Percentiles rank a stretch among this genome's conserved stretches.
phyloP scores from a whole-genome alignment of 257 asterid genomes.

The Echium plantagineum region DNA sequence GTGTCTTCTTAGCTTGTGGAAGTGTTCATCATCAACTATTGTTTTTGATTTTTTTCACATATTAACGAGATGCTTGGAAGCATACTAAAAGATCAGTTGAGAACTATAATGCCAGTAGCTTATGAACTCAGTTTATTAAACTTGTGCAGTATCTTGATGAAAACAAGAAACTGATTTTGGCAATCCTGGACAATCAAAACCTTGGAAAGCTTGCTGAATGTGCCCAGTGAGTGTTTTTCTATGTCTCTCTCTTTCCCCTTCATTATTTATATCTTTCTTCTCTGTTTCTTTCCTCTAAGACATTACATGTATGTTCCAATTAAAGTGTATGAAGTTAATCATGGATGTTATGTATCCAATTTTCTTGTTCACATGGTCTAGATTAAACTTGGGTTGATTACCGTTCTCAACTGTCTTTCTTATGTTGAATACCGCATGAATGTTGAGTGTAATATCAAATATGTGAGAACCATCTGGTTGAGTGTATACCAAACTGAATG shows the following conservation, averaged over 20 bases:
- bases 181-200: slow-evolving; percentile 86
- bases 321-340: background rate
- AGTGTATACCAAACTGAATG: too few relatives aligned
- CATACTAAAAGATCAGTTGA: background rate
- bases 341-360: background rate
- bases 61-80: background rate
- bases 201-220: slow-evolving; percentile 96
- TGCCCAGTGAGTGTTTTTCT: slow-evolving; percentile 61
- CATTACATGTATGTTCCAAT: background rate
- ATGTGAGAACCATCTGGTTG: too few relatives aligned
- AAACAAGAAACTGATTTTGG: slow-evolving; percentile 88
- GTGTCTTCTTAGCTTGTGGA: background rate
- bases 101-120: background rate
- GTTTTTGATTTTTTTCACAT: background rate
- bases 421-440: background rate
- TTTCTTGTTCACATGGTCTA: background rate
- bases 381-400: background rate
- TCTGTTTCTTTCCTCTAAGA: background rate
- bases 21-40: background rate
- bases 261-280: background rate
- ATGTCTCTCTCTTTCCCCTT: background rate
- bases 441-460: background rate
- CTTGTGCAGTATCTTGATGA: slow-evolving; percentile 80
- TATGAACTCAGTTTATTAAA: background rate
- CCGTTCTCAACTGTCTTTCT: background rate